Percentiles rank a stretch among this genome's conserved stretches.
These are phyloP conservation scores for Globisporangium cystogenes DNA, from an alignment of 352 stramenopile species.

Conservation along the genomic window DNA sequence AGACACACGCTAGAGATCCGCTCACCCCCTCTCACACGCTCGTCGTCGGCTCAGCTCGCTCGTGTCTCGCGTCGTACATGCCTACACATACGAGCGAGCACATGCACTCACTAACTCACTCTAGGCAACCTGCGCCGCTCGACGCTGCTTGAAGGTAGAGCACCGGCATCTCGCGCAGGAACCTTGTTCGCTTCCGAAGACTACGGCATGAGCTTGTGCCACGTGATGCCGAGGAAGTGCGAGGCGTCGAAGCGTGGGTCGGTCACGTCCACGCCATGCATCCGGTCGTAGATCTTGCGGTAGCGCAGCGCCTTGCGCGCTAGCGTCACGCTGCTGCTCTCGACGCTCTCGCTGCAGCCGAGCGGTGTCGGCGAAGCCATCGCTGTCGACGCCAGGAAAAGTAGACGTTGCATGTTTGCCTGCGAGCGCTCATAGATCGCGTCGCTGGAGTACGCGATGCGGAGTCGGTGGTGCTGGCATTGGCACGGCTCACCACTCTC, in stretches of 20 bases:
- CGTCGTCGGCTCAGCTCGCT: too few relatives aligned
- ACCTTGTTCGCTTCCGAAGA: too few relatives aligned
- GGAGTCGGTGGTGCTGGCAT: conserved; percentile 6
- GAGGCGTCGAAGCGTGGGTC: conserved; percentile 9
- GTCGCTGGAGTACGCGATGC: conserved; percentile 16
- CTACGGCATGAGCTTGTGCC: conserved; percentile 7
- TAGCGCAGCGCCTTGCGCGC: conserved; percentile 24
- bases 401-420: conserved; percentile 7
- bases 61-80: too few relatives aligned
- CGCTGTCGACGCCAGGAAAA: background rate
- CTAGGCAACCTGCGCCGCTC: too few relatives aligned
- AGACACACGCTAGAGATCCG: too few relatives aligned
- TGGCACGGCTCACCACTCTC: background rate
- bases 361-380: background rate
- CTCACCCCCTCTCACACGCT: too few relatives aligned
- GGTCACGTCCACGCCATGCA: conserved; percentile 8
- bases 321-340: conserved; percentile 21
- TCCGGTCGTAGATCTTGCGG: conserved; percentile 13
- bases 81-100: too few relatives aligned
- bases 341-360: background rate
- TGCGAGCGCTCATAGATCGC: conserved; percentile 7
- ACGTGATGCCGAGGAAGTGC: conserved; percentile 7
- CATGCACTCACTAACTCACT: too few relatives aligned
- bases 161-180: too few relatives aligned
- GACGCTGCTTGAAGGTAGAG: too few relatives aligned